Base-by-base conservation (phyloP, 371 early-diverging fungal genomes). In the Mucor sp. region DNA sequence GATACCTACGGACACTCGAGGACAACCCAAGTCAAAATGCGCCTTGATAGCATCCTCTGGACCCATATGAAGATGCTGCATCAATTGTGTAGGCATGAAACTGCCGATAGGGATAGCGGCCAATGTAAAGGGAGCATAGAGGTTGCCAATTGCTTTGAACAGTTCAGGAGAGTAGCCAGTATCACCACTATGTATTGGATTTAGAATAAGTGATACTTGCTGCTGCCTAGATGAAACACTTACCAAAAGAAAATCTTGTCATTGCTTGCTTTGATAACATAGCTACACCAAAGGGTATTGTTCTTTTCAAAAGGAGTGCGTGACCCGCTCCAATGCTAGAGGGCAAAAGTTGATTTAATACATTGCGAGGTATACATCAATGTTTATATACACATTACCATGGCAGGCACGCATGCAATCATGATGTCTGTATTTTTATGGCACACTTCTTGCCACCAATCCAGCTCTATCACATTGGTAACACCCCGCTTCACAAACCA, bases 61-160 rank as follows among this genome's bases (percentile, higher is more conserved):
- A 3, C 84, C 79, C 77, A 87, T 85, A 66, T 89, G 89, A 55
- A 86, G 75, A 69, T 86, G 86, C 43, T 80, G 71, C 81, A 87
- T 84, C 62, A 80, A 74, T 30, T 73, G 61, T 30, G 82, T 78
- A 3, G 89, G 86, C 60, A 83, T 79, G 58, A 84, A 86, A 58
- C 82, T 80, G 4, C 89, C 89, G 57, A 89, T 87, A 2, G 89
- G 89, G 19, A 89, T 66, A n/a, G 86, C 84, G 19, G 89, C 86
- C 32, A 86, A 67, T 6, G 81, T 80, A 47, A 87, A 72, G 1
- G 86, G 87, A 11, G 83, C 83, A 74, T 85, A 86, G 4, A 68
- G 47, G 7, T 77, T 60, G 4, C 89, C 87, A 63, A 89, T 86
- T 19, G 85, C 87, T 58, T 82, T 75, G 66, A 85, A 89, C 23